Evolutionary conservation across 2,329 filamentous ascomycete species (phyloP), one percentile per base, ranked within the genome.

Genomic region (Claviceps africana): DNA sequence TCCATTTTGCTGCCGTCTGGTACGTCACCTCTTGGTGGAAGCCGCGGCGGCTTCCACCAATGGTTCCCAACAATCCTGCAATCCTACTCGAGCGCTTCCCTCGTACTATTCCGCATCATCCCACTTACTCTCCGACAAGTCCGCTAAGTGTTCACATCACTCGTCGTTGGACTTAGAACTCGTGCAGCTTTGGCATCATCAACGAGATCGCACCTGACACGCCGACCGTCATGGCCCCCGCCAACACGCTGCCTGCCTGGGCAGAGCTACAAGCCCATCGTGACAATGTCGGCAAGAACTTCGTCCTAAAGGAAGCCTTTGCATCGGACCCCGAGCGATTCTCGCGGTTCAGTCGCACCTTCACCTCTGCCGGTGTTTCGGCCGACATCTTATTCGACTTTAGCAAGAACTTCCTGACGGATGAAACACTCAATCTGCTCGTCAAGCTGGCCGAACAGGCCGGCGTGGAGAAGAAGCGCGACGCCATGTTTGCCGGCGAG

Each of bases 391-490:
- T 98, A 57, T 98, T 97, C 71, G 93, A 98, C 72, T 98, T 95
- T 74, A 93, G 86, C 76, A 98, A 98, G 82, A 98, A 98, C 81
- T 90, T 98, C 71, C 70, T 97, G 63, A 93, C 86, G 56, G 87
- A 95, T 61, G 90, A 97, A 72, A 97, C 91, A 4, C 76, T 97
- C 50, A 77, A 85, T 58, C 78, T 95, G 48, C 80, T 98, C 51
- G 77, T 94, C 62, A 84, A 95, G 75, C 82, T 98, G 30, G 93
- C 93, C 57, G 84, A 90, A 72, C 86, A 97, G 73, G 89, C 91
- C 58, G 84, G 85, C 60, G 71, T 98, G 40, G 90, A 95, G 76
- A 80, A 94, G 76, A 87, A 96, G 67, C 86, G 93, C 58, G 91
- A 98, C 81, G 83, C 84, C 65, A 95, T 98, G 90, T 98, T 98